phyloP scores from a whole-genome alignment of 768 basidiomycete genomes.

The Guyanaporus albipodus region DNA sequence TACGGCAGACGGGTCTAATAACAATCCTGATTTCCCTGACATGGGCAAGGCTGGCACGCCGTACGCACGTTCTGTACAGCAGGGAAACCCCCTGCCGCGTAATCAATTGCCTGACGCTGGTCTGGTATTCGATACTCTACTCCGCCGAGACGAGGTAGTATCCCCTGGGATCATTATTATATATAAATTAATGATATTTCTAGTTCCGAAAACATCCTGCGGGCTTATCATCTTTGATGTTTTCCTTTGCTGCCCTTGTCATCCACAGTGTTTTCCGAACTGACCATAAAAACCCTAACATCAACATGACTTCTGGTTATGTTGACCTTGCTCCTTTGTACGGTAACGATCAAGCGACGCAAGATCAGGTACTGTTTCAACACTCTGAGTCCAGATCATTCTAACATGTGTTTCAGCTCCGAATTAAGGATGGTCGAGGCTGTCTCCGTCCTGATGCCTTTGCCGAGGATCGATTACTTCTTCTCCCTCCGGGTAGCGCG shows the following conservation, averaged over 20 bases:
- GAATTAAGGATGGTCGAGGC: constrained; percentile 59
- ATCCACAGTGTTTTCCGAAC: constrained; percentile 90
- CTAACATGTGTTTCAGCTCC: constrained; percentile 16
- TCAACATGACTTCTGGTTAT: constrained; percentile 86
- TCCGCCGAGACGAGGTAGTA: constrained; percentile 64
- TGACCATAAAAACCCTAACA: constrained; percentile 55
- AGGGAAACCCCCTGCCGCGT: constrained; percentile 56
- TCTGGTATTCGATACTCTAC: constrained; percentile 73
- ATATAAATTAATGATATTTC: not conserved
- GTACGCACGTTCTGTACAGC: constrained; percentile 82
- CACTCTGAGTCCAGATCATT: not conserved
- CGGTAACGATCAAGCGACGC: constrained; percentile 61
- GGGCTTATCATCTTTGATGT: constrained; percentile 77
- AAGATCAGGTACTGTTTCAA: constrained; percentile 48
- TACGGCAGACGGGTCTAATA: constrained; percentile 70
- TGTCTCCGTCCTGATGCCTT: constrained; percentile 67
- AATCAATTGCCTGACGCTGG: constrained; percentile 77
- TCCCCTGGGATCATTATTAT: not conserved
- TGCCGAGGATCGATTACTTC: constrained; percentile 71
- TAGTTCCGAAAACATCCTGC: constrained; percentile 76
- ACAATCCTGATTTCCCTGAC: constrained; percentile 66
- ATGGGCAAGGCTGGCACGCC: constrained; percentile 77
- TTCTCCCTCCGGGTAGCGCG: constrained; percentile 76
- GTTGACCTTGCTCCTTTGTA: constrained; percentile 83
- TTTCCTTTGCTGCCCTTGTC: constrained; percentile 77